A percentile compares a stretch with the other conserved stretches of the same genome.
Conservation (phyloP, 495 filamentous ascomycete species). For the Ascodesmis nigricans region DNA sequence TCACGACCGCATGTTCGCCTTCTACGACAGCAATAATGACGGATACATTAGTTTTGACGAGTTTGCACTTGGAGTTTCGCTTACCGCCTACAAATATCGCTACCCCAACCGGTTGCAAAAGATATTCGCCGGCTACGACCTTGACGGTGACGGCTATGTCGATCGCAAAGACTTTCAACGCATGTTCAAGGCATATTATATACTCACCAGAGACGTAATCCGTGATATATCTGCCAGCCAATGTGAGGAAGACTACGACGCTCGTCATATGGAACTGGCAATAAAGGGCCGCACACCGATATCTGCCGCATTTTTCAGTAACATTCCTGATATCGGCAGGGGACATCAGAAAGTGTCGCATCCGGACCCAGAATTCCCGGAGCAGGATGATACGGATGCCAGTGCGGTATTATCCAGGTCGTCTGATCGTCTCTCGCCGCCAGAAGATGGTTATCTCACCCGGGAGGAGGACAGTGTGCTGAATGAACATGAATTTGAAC, state of each 20-base stretch:
- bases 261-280: constrained; percentile 46
- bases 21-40: constrained; percentile 79
- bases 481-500: too few relatives aligned
- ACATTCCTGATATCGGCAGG: constrained; percentile 40
- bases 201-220: constrained; percentile 63
- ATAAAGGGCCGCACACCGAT: constrained; percentile 56
- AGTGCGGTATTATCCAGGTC: too few relatives aligned
- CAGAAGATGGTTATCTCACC: too few relatives aligned
- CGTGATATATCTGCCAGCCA: constrained; percentile 60
- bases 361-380: too few relatives aligned
- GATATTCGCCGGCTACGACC: constrained; percentile 77
- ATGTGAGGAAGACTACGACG: constrained; percentile 58
- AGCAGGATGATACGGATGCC: too few relatives aligned
- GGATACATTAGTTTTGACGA: constrained; percentile 85
- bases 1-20: constrained; percentile 87
- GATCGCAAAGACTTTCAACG: constrained; percentile 75
- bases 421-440: too few relatives aligned
- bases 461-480: too few relatives aligned
- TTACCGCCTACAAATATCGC: constrained; percentile 45
- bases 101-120: constrained; percentile 39
- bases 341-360: too few relatives aligned
- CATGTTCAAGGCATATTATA: constrained; percentile 77
- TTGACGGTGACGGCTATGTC: constrained; percentile 74
- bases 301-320: constrained; percentile 47
- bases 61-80: constrained; percentile 65